These are phyloP conservation scores for Lactarius psammicola DNA, from an alignment of 768 basidiomycete species.

Conservation along the genomic window DNA sequence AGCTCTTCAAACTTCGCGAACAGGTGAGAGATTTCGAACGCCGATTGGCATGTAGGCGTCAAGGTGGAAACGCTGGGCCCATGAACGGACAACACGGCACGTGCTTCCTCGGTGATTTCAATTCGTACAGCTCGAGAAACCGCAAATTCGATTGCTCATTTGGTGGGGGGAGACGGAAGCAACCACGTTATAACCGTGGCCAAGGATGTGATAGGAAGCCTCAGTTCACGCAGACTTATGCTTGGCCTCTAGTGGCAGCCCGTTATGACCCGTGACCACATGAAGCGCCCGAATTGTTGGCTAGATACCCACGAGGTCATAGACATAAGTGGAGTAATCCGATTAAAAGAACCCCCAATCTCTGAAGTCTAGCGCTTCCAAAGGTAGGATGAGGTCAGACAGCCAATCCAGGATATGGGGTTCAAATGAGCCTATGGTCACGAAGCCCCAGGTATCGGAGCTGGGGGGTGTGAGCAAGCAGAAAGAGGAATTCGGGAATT, in stretches of 20 bases:
- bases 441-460: constrained; percentile 4
- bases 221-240: constrained; percentile 12
- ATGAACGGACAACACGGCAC: constrained; percentile 3
- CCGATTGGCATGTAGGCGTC: constrained; percentile 16
- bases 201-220: constrained; percentile 9
- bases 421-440: neutral
- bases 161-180: constrained; percentile 10
- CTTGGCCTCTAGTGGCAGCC: neutral
- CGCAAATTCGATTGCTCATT: neutral
- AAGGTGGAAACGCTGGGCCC: constrained; percentile 8
- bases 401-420: constrained; percentile 13
- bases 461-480: constrained; percentile 11
- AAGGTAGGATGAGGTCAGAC: constrained; percentile 11
- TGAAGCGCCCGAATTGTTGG: constrained; percentile 16
- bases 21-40: constrained; percentile 3
- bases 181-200: constrained; percentile 9
- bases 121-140: constrained; percentile 18
- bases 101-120: neutral
- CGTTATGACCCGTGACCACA: neutral
- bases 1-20: constrained; percentile 18
- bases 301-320: constrained; percentile 19
- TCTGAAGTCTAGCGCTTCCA: constrained; percentile 12
- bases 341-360: neutral
- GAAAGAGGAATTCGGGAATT: constrained; percentile 10
- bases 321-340: constrained; percentile 3